Percentiles rank a stretch among this genome's conserved stretches.
Evolutionary conservation across 345 rosid genomes (phyloP).

Genomic region (Acer saccharum): DNA sequence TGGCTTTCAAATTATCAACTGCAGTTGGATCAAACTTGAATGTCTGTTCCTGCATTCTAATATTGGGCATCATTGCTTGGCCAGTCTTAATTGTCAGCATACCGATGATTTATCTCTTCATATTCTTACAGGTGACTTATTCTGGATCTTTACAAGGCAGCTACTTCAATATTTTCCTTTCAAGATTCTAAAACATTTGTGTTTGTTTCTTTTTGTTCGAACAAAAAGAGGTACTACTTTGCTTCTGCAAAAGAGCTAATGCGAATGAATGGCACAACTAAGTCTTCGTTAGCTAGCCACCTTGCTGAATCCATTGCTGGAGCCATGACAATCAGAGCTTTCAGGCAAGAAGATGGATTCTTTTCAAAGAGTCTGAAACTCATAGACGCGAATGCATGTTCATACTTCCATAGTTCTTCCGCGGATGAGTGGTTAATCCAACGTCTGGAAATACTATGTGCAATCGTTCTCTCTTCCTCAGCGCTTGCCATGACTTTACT

Average conservation of each 20-base stretch:
- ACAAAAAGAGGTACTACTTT: constrained; percentile 49
- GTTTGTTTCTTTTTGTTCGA: neutral
- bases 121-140: constrained; percentile 41
- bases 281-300: constrained; percentile 54
- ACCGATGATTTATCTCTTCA: constrained; percentile 41
- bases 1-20: constrained; percentile 28
- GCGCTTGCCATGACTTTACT: constrained; percentile 55
- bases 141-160: neutral
- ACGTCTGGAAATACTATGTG: constrained; percentile 56
- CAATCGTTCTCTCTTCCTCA: constrained; percentile 51
- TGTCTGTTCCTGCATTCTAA: constrained; percentile 27
- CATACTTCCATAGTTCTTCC: constrained; percentile 49
- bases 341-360: constrained; percentile 53
- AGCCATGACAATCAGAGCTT: constrained; percentile 64
- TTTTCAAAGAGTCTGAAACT: constrained; percentile 43
- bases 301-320: constrained; percentile 68
- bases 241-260: constrained; percentile 56
- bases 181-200: neutral
- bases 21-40: constrained; percentile 40
- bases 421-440: constrained; percentile 65
- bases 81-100: constrained; percentile 43
- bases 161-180: no score
- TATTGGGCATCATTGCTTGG: constrained; percentile 48
- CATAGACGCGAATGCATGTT: constrained; percentile 51
- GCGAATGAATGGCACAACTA: constrained; percentile 62